phyloP scores from a whole-genome alignment of 805 yeast genomes.

The Helenozyma rhizophorensis region DNA sequence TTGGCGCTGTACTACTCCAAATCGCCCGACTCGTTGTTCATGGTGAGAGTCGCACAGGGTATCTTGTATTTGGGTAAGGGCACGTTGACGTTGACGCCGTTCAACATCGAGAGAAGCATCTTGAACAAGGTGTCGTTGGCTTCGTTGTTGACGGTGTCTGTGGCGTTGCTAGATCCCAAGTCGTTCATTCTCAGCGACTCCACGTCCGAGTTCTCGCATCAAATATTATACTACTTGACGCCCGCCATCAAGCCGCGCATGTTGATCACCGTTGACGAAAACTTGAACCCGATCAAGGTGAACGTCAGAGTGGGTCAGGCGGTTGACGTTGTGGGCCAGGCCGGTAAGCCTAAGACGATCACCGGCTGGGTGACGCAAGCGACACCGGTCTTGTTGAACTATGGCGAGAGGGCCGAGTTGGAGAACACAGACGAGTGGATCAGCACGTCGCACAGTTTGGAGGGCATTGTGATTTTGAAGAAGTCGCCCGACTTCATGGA shows the following conservation, averaged over 20 bases:
- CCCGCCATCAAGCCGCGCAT: conserved; percentile 91
- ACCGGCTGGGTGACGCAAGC: conserved; percentile 99
- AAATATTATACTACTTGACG: conserved; percentile 76
- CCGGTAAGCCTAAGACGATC: conserved; percentile 97
- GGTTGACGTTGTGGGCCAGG: conserved; percentile 97
- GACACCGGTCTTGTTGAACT: conserved; percentile 89
- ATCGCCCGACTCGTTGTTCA: conserved; percentile 85
- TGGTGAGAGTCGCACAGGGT: conserved; percentile 94
- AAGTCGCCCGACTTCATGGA: conserved; percentile 85
- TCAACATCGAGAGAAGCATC: conserved; percentile 82
- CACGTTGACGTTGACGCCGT: conserved; percentile 83
- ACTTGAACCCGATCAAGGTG: conserved; percentile 86
- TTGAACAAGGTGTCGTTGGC: conserved; percentile 88
- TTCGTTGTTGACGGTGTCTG: conserved; percentile 76
- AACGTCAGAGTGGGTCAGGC: conserved; percentile 99
- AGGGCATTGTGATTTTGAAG: conserved; percentile 88
- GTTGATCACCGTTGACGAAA: conserved; percentile 89
- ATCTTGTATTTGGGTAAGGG: conserved; percentile 95
- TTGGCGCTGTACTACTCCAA: conserved; percentile 89
- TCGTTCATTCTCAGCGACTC: conserved; percentile 71
- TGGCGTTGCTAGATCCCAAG: conserved; percentile 81
- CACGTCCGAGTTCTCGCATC: conserved; percentile 51
- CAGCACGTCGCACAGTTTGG: conserved; percentile 74
- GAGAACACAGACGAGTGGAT: conserved; percentile 87
- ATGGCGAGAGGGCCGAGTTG: conserved; percentile 95